Evolutionary conservation across 1,139 yeast species (phyloP), one percentile per base, ranked within the genome.

Genomic region (Hemisphaericaspora xylanilytica): DNA sequence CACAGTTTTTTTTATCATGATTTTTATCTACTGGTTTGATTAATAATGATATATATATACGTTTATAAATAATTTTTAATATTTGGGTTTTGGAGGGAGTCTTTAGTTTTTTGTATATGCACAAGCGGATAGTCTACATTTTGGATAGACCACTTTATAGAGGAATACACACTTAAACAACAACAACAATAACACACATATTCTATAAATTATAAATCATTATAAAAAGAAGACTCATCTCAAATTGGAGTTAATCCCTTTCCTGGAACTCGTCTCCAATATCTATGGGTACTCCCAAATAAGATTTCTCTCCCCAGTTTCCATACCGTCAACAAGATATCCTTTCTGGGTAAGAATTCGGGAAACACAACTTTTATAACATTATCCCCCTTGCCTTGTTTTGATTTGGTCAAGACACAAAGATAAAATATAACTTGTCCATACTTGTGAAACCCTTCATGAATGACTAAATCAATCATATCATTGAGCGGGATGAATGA

Each of bases 371-470:
- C 72, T 38, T 67, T 61, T 33, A 70, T 67, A 37, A 61, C 50
- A 38, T 61, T 63, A n/a, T 62, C 62, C 13, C 51, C 44, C 38
- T 16, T 17, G 11, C 27, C 43, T 48, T 47, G 37, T 44, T 51
- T 59, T 36, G 56, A 64, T 56, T 65, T 70, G n/a, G 79, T 70
- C 32, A 81, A 61, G 6, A 81, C 63, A 38, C 83, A 75, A 55
- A 83, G 58, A 51, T 81, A 81, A 51, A 71, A 80, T 1, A 81
- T 65, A 7, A 81, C 86, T 52, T 76, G 78, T 12, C 75, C 76
- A 47, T 78, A 73, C 6, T 80, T 79, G 44, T 68, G 71, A 52
- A 82, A 81, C 1, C 85, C 88, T 54, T 83, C 90, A 50, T 81
- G 82, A 24, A 83, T 77, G 0, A 81, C 78, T 20, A 82, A 55